Conservation (phyloP, 2,329 filamentous ascomycete genomes). For the Hypoxylon sp. region DNA sequence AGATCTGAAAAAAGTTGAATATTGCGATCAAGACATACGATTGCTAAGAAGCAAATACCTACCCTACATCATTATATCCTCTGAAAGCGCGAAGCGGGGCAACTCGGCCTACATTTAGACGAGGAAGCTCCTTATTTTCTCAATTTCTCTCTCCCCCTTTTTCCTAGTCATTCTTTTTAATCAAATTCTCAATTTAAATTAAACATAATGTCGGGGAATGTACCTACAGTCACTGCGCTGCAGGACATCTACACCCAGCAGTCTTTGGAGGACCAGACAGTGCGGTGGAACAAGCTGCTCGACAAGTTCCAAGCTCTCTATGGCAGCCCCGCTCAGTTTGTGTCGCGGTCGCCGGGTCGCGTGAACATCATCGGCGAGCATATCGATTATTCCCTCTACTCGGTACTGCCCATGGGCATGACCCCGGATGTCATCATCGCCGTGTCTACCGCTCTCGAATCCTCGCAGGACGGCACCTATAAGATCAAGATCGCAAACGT, state of each 20-base stretch:
- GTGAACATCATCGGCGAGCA: conserved; percentile 99
- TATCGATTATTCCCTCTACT: conserved; percentile 98
- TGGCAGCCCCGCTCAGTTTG: conserved; percentile 76
- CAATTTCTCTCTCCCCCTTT: conserved; percentile 1
- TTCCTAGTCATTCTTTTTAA: neutral
- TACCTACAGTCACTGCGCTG: conserved; percentile 79
- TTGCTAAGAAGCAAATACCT: too few relatives aligned
- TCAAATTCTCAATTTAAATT: conserved; percentile 6
- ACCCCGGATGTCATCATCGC: conserved; percentile 91
- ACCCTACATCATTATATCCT: too few relatives aligned
- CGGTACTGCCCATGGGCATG: conserved; percentile 94
- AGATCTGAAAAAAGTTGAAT: neutral
- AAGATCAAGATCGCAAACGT: conserved; percentile 84
- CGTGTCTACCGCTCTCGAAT: conserved; percentile 63
- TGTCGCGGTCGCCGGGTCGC: conserved; percentile 88
- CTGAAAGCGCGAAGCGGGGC: conserved; percentile 26
- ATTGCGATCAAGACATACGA: neutral
- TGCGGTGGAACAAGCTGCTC: conserved; percentile 79
- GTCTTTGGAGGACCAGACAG: conserved; percentile 70
- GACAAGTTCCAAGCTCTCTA: conserved; percentile 75
- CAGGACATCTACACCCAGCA: conserved; percentile 84
- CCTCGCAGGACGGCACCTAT: conserved; percentile 61
- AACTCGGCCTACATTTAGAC: conserved; percentile 1
- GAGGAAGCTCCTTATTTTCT: conserved; percentile 7
- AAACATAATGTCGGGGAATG: conserved; percentile 62